These are phyloP conservation scores for Thoreauomyces humboldtii DNA, from an alignment of 192 early-diverging fungal species.

Conservation along the genomic window DNA sequence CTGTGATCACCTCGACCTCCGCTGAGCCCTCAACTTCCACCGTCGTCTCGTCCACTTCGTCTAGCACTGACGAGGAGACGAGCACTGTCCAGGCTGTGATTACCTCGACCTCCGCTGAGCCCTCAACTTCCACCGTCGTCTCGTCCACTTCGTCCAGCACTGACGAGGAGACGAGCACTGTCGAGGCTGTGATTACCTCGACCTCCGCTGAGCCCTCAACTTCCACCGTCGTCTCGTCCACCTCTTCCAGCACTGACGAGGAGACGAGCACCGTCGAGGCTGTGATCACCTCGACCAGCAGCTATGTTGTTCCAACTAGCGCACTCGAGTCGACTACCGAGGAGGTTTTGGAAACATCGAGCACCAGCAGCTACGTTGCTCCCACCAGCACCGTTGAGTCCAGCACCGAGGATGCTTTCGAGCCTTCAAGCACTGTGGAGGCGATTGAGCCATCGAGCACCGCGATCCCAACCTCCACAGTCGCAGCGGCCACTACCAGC, in stretches of 20 bases:
- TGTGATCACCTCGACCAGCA: not conserved
- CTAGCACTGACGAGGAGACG: not conserved
- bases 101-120: not conserved
- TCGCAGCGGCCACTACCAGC: not conserved
- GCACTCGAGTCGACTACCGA: conserved; percentile 2
- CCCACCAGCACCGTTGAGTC: conserved; percentile 6
- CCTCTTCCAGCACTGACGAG: conserved; percentile 4
- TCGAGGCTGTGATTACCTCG: not conserved
- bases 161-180: not conserved
- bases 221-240: not conserved
- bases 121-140: too few relatives aligned
- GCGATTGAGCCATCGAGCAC: not conserved
- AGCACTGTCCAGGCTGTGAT: not conserved
- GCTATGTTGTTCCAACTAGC: too few relatives aligned
- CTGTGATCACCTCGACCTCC: not conserved
- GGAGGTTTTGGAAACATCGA: not conserved
- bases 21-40: not conserved
- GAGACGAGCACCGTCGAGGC: not conserved
- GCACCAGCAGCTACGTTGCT: too few relatives aligned
- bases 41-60: not conserved
- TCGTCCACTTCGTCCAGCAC: not conserved
- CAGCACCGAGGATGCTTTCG: too few relatives aligned
- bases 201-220: conserved; percentile 7
- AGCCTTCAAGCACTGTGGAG: too few relatives aligned
- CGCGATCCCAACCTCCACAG: not conserved